phyloP scores from a whole-genome alignment of 1,284 basidiomycete genomes.

The Moesziomyces antarcticus region DNA sequence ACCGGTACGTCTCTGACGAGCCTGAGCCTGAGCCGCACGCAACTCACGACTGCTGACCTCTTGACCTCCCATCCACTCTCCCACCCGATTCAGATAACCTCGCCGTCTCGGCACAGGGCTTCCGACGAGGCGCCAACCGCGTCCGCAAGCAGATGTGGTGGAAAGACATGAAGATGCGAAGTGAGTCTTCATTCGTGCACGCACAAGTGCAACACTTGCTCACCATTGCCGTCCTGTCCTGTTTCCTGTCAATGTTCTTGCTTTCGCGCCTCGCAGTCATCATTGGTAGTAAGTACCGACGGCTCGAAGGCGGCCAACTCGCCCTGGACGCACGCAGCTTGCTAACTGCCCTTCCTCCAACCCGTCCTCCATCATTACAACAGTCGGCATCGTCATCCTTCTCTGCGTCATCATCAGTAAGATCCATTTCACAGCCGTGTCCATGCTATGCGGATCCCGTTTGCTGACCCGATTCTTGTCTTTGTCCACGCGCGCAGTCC shows the following conservation, averaged over 20 bases:
- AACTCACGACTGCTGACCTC: conserved; percentile 3
- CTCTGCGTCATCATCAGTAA: conserved; percentile 67
- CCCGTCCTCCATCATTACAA: neutral
- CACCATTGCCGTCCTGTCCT: neutral
- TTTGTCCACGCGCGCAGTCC: conserved; percentile 26
- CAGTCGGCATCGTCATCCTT: conserved; percentile 64
- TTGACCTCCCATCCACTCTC: neutral
- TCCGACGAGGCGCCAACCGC: conserved; percentile 94
- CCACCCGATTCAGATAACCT: conserved; percentile 79
- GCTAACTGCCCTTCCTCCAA: neutral
- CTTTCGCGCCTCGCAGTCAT: conserved; percentile 20
- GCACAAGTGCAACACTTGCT: neutral
- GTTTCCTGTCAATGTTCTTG: neutral
- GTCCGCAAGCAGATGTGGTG: conserved; percentile 90
- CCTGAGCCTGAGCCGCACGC: no score
- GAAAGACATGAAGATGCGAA: conserved; percentile 59
- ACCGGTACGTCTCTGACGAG: conserved; percentile 78
- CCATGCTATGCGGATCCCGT: neutral
- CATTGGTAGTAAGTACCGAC: conserved; percentile 27
- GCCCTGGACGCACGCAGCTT: neutral
- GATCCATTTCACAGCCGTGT: conserved; percentile 10
- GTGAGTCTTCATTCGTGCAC: conserved; percentile 10
- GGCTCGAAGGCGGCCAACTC: neutral
- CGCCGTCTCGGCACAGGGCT: conserved; percentile 98
- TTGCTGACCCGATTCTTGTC: neutral